Base-by-base conservation (phyloP, 371 early-diverging fungal genomes). In the Coemansia sp. region DNA sequence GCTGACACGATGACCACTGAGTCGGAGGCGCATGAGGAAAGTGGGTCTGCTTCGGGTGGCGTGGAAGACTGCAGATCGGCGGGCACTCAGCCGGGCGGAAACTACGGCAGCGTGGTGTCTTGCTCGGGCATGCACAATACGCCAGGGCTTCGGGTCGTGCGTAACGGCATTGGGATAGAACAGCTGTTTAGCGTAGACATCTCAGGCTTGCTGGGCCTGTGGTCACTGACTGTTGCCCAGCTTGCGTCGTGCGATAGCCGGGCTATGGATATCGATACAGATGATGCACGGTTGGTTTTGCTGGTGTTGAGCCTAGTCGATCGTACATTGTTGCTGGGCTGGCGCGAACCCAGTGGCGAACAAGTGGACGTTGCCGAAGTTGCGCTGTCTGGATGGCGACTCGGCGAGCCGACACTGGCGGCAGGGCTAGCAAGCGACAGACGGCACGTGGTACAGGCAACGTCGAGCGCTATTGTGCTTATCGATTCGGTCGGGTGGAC, bases 101-200 rank as follows among this genome's bases (percentile, higher is more conserved):
- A 57, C 41, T 80, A 89, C 85, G 86, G 88, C 39, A 89, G 91
- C 51, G 83, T 96, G 52, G 89, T 96, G 1, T 88, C 95, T n/a
- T 95, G 95, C 69, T 90, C 92, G 5, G 96, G 96, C 1, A 84
- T 80, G 3, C 84, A 83, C 58, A 85, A 87, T 60, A 86, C 89
- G 67, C 93, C 94, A 6, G 83, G 88, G 1, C 77, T 97, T 53
- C 84, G 94, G 26, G 82, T 94, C 5, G 86, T 97, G 28, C 85
- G 92, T 51, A 93, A 91, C 76, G 97, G 98, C 8, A 85, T 95
- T 40, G 96, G 94, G 11, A 87, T 97, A 48, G 80, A 84, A n/a
- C 85, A 86, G 39, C 73, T 86, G 19, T 86, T 84, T 1, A 67
- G 71, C 0, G 39, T 92, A 36, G 83, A 85, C 15, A 82, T 92